Evolutionary conservation across 345 rosid species (phyloP).

Genomic region (Carallia pectinifolia): DNA sequence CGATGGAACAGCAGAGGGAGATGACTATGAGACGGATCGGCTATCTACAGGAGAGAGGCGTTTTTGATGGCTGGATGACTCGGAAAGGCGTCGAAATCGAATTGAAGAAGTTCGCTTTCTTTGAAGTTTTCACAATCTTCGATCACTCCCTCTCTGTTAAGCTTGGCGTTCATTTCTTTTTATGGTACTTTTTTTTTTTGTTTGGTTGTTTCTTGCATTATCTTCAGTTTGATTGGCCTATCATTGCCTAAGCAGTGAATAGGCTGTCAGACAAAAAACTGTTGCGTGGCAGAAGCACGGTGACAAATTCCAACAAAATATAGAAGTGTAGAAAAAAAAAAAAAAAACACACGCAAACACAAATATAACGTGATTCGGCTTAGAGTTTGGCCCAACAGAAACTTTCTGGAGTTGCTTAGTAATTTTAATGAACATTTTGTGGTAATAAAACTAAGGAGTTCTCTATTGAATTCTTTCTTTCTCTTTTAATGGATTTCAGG

Average conservation of each 20-base stretch:
- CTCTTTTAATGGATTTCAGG: slow-evolving; percentile 42
- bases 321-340: no score
- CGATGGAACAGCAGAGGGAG: slow-evolving; percentile 94
- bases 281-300: no score
- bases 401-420: not conserved
- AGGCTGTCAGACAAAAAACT: not conserved
- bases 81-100: slow-evolving; percentile 53
- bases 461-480: not conserved
- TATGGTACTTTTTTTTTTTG: slow-evolving; percentile 43
- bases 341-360: no score
- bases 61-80: slow-evolving; percentile 74
- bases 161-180: slow-evolving; percentile 80
- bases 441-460: not conserved
- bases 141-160: slow-evolving; percentile 75
- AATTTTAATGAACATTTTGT: not conserved
- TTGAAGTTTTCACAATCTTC: slow-evolving; percentile 50
- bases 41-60: slow-evolving; percentile 59
- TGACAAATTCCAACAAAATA: no score
- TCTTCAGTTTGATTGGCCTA: not conserved
- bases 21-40: slow-evolving; percentile 66
- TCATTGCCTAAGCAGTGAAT: not conserved
- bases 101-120: slow-evolving; percentile 53
- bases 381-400: not conserved
- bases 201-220: not conserved
- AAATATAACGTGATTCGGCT: no score